Conservation (phyloP, 495 filamentous ascomycete species). For the Aspergillus haitiensis region DNA sequence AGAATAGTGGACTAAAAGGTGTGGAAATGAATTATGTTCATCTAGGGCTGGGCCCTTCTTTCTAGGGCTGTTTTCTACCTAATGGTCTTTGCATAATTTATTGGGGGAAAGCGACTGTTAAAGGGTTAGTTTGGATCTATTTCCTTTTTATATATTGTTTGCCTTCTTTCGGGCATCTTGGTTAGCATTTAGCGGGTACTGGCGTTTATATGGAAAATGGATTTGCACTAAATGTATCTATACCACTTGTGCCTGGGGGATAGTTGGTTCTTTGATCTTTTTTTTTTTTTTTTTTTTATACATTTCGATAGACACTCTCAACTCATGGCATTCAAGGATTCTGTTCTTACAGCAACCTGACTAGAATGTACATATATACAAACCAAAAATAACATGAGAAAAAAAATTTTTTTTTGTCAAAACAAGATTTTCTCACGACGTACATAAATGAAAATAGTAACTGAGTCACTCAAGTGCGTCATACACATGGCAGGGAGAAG, state of each 20-base stretch:
- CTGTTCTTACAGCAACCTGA: neutral
- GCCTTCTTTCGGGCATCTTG: neutral
- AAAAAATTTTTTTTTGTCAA: no score
- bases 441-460: no score
- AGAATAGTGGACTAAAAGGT: constrained; percentile 18
- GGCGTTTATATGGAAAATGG: constrained; percentile 35
- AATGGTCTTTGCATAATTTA: constrained; percentile 29
- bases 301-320: constrained; percentile 38
- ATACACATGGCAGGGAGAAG: neutral
- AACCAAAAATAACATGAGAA: neutral
- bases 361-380: constrained; percentile 5
- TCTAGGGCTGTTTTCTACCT: constrained; percentile 29
- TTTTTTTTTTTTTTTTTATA: constrained; percentile 25
- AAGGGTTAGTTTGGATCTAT: constrained; percentile 25
- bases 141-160: constrained; percentile 22
- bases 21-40: constrained; percentile 31
- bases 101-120: constrained; percentile 33
- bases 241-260: constrained; percentile 28
- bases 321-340: constrained; percentile 25
- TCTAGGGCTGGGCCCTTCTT: constrained; percentile 46
- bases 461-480: constrained; percentile 5
- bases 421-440: neutral
- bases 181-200: constrained; percentile 39
- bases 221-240: constrained; percentile 24
- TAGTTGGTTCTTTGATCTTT: neutral